Percentiles rank a stretch among this genome's conserved stretches.
Evolutionary conservation across 306 rosid species (phyloP).

Genomic region (Urtica urens): DNA sequence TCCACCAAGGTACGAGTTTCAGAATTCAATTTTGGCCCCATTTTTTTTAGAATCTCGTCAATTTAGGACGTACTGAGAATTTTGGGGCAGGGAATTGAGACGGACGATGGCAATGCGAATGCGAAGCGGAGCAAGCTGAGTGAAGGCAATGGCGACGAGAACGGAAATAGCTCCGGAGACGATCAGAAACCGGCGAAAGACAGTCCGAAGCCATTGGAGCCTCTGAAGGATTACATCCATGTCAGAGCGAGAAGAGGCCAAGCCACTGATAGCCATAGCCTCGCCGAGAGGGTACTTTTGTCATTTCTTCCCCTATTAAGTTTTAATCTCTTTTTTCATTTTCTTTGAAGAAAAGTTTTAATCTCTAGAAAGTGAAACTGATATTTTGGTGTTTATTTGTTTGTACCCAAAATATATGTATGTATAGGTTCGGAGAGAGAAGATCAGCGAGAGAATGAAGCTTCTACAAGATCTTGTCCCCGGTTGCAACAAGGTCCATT

Average conservation of each 20-base stretch:
- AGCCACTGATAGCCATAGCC: slow-evolving; percentile 98
- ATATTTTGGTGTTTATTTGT: slow-evolving; percentile 13
- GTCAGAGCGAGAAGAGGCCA: slow-evolving; percentile 98
- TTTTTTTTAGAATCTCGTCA: neutral
- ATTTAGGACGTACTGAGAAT: too few relatives aligned
- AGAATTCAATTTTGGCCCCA: too few relatives aligned
- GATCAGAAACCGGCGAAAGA: slow-evolving; percentile 47
- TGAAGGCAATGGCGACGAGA: slow-evolving; percentile 31
- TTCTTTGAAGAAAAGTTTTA: neutral
- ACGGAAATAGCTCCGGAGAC: slow-evolving; percentile 50
- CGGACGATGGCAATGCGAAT: slow-evolving; percentile 31
- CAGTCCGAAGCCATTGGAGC: slow-evolving; percentile 57
- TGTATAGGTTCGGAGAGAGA: slow-evolving; percentile 80
- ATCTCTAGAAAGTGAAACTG: neutral
- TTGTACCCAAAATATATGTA: neutral
- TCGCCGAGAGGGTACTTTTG: slow-evolving; percentile 84
- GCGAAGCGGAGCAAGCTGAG: slow-evolving; percentile 45
- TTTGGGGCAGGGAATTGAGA: slow-evolving; percentile 38
- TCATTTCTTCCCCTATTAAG: neutral
- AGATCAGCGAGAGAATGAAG: slow-evolving; percentile 95
- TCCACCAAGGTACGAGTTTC: slow-evolving; percentile 30
- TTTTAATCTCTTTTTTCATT: neutral
- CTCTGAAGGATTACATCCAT: slow-evolving; percentile 86
- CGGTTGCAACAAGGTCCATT: slow-evolving; percentile 81
- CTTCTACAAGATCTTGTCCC: slow-evolving; percentile 97